These are phyloP conservation scores for Puccinia hordei DNA, from an alignment of 1,284 basidiomycete genomes.

Conservation along the genomic window DNA sequence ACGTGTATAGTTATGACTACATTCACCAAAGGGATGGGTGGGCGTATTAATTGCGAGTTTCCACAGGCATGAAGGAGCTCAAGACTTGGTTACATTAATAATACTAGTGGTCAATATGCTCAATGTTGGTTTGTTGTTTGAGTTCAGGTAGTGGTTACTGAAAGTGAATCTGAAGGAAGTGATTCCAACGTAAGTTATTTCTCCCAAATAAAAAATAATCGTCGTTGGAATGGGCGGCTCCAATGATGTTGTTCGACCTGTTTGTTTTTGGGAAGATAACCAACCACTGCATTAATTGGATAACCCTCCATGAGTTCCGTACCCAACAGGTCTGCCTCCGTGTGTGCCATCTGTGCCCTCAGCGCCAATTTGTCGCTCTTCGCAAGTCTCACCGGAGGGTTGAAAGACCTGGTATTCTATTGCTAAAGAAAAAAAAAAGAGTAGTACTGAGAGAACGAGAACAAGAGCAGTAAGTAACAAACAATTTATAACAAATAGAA, in stretches of 20 bases:
- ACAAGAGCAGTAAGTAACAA: too few relatives aligned
- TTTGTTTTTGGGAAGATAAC: neutral
- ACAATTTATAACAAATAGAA: too few relatives aligned
- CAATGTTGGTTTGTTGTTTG: constrained; percentile 59
- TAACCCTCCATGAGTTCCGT: neutral
- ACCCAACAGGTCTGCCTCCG: neutral
- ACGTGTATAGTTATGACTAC: neutral
- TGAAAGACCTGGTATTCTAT: too few relatives aligned
- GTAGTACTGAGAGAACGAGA: too few relatives aligned
- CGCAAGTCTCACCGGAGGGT: constrained; percentile 75
- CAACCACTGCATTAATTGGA: too few relatives aligned
- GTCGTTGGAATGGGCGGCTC: constrained; percentile 68
- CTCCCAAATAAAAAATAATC: constrained; percentile 96
- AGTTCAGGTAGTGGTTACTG: constrained; percentile 61
- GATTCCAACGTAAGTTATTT: constrained; percentile 95
- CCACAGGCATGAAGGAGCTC: constrained; percentile 50
- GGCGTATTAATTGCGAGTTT: constrained; percentile 21
- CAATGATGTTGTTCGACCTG: constrained; percentile 6
- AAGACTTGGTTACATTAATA: constrained; percentile 52
- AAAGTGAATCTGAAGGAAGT: constrained; percentile 76
- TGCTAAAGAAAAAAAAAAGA: too few relatives aligned
- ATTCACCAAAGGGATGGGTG: neutral
- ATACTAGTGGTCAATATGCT: constrained; percentile 54
- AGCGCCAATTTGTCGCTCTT: constrained; percentile 67
- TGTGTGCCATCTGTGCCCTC: constrained; percentile 54